Evolutionary conservation across 179 eudicot genomes (phyloP), one percentile per base, ranked within the genome.

Genomic region (Pouteria campechiana): DNA sequence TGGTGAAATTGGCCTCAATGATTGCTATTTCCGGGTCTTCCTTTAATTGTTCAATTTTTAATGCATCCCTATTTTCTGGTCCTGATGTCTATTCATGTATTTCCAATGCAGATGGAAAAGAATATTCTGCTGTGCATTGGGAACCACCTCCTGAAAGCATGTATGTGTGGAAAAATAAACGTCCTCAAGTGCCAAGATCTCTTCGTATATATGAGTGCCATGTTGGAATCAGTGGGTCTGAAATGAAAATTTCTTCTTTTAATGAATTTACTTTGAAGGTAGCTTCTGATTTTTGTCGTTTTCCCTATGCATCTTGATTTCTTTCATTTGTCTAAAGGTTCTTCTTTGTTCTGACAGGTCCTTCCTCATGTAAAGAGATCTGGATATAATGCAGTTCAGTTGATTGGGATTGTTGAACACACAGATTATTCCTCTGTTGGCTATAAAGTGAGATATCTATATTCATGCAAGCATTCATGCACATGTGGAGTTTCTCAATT

Each of bases 361-460:
- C 94, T 87, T 25, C 88, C 86, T 52, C 76, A 66, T 46, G 68
- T 87, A 37, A 92, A 87, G 61, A 77, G 73, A 60, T 70, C 87
- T 18, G 99, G 99, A 47, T 92, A 92, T 68, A 87, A 92, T 69
- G 88, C 79, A 27, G 71, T 92, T 36, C 99, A 87, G 56, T 68
- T 87, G 51, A 72, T 92, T 75, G 99, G 96, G 54, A 67, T 87
- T 65, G 58, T 69, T 63, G 99, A 92, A 79, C 99, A 92, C 74
- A 87, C 79, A 72, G 99, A 92, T 67, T 92, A 92, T 65, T 87
- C 58, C 58, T 70, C 99, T 35, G 88, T 84, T 62, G 99, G 99
- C 29, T 92, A 92, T 55, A 77, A 82, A 59, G 99, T 87, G 68
- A 79, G 96, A 75, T 52, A n/a, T n/a, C n/a, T n/a, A n/a, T n/a